Percentiles rank a stretch among this genome's conserved stretches.
Conservation (phyloP, 192 early-diverging fungal genomes). For the Coemansia sp. region DNA sequence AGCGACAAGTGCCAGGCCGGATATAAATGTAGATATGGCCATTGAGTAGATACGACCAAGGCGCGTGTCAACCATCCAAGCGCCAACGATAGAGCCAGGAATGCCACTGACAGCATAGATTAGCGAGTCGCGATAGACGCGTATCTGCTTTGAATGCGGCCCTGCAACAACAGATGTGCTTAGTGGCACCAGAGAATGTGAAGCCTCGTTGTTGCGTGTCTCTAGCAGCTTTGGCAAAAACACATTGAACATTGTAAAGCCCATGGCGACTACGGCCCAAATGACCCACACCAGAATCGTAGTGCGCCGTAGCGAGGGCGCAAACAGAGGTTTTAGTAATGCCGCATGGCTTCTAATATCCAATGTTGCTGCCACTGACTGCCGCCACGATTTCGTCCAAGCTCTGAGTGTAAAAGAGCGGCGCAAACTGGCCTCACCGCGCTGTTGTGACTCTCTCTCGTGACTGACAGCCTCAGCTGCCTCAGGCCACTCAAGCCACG, state of each 20-base stretch:
- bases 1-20: constrained; percentile 67
- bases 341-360: constrained; percentile 25
- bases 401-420: neutral
- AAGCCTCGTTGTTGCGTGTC: constrained; percentile 24
- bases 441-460: neutral
- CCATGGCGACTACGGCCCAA: constrained; percentile 77
- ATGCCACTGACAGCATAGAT: constrained; percentile 78
- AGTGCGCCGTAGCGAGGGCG: constrained; percentile 60
- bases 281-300: constrained; percentile 77
- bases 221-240: constrained; percentile 83
- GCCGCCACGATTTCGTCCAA: constrained; percentile 9
- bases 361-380: constrained; percentile 4
- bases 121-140: constrained; percentile 75
- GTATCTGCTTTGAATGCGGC: constrained; percentile 41
- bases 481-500: constrained; percentile 58
- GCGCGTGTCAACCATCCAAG: constrained; percentile 70
- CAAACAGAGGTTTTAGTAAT: constrained; percentile 62
- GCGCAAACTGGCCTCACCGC: neutral
- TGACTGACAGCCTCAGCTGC: constrained; percentile 3
- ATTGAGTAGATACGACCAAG: constrained; percentile 82
- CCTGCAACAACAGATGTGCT: constrained; percentile 2
- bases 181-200: neutral
- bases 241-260: constrained; percentile 89
- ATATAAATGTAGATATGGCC: constrained; percentile 74
- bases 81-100: constrained; percentile 77